Evolutionary conservation across 2,329 filamentous ascomycete species (phyloP).

Genomic region (Neofusicoccum ribis): DNA sequence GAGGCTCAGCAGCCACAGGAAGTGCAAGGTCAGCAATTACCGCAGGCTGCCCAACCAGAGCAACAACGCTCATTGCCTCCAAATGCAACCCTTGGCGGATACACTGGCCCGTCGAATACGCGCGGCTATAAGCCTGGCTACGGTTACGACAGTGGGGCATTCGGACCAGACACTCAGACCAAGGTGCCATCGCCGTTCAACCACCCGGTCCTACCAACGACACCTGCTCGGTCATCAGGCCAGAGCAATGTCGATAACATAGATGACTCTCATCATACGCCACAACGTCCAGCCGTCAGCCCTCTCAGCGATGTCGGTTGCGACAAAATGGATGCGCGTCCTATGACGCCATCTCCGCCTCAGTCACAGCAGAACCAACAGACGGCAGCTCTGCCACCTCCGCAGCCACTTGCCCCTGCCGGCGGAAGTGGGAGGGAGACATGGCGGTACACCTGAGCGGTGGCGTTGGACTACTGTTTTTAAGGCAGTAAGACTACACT

Average conservation of each 20-base stretch:
- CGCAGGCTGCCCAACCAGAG: background rate
- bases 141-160: constrained; percentile 19
- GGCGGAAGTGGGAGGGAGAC: constrained; percentile 20
- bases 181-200: constrained; percentile 12
- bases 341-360: background rate
- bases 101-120: constrained; percentile 18
- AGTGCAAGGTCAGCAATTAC: background rate
- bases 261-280: constrained; percentile 29
- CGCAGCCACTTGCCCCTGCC: background rate
- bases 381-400: background rate
- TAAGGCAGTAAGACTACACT: background rate
- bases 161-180: constrained; percentile 16
- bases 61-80: background rate
- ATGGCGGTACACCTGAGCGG: constrained; percentile 19
- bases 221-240: constrained; percentile 17
- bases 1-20: constrained; percentile 21
- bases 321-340: background rate
- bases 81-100: background rate
- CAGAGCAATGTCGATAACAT: constrained; percentile 32
- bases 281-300: constrained; percentile 18
- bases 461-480: background rate
- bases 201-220: background rate
- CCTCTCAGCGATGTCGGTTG: constrained; percentile 20
- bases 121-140: constrained; percentile 19
- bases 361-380: background rate